Evolutionary conservation across 305 asterid genomes (phyloP).

Genomic region (Solanum hybrid): DNA sequence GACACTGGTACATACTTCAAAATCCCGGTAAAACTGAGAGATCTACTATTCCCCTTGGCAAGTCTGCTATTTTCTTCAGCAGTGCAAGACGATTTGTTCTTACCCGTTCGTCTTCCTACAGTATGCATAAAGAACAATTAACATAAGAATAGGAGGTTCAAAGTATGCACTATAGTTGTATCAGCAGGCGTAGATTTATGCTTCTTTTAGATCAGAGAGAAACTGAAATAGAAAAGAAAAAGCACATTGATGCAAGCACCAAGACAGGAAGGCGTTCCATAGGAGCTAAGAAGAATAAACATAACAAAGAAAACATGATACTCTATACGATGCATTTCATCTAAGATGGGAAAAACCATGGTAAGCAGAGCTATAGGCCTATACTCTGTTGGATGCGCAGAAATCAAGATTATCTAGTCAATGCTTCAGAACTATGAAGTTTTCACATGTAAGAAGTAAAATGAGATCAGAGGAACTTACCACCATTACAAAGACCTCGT

Average conservation of each 20-base stretch:
- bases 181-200: neutral
- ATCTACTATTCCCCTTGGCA: conserved; percentile 88
- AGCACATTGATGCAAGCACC: neutral
- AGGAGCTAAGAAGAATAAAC: neutral
- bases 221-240: neutral
- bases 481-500: conserved; percentile 89
- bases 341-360: neutral
- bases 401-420: neutral
- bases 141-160: neutral
- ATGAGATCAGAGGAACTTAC: conserved; percentile 34
- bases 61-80: conserved; percentile 57
- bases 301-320: neutral
- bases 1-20: conserved; percentile 11
- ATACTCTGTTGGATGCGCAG: neutral
- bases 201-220: neutral
- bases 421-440: neutral
- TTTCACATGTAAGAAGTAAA: neutral
- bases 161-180: neutral
- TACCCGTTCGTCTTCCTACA: conserved; percentile 83
- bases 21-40: conserved; percentile 77
- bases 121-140: neutral
- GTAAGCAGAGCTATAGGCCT: neutral
- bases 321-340: neutral
- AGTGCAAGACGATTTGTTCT: conserved; percentile 85
- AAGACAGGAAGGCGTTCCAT: neutral